Evolutionary conservation across 495 filamentous ascomycete species (phyloP), one percentile per base, ranked within the genome.

Genomic region (Clavariopsis aquatica): DNA sequence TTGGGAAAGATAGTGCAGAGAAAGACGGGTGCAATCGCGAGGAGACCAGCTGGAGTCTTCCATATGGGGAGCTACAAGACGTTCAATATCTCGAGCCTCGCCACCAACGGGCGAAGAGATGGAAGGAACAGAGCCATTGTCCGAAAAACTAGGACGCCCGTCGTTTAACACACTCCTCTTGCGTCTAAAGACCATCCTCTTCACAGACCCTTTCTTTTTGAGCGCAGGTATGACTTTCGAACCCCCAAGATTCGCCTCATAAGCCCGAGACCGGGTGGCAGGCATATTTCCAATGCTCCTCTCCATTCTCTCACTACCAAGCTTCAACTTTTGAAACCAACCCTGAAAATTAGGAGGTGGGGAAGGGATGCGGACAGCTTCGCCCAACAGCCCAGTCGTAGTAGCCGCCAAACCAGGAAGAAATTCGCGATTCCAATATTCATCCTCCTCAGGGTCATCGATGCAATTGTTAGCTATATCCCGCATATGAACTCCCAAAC

Each of bases 161-260:
- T n/a, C n/a, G 12, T 3, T n/a, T 5, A 34, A 34, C 5, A 34
- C 31, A 5, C 6, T 15, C 24, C 26, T 34, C 20, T 47, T 47
- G 12, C 36, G 57, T n/a, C 19, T 26, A 8, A 22, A 27, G 24
- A 60, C 45, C 23, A 60, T 51, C 15, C 56, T 41, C 56, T 49
- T 59, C 17, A 59, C 56, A 31, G 36, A 47, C n/a, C 56, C 56
- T 26, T 43, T 59, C 41, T 59, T 59, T 17, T 47, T 47, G 3
- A 59, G 38, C 6, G 36, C 12, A 17, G 56, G 56, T 43, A 59
- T 47, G 56, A 59, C 56, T 19, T 49, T 47, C 6, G 23, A 17
- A 3, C 26, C 20, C 24, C 7, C 10, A 28, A 8, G 23, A 19
- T 1, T 26, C 17, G 56, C 43, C 23, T 28, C 22, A 23, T 59